Evolutionary conservation across 2,329 filamentous ascomycete genomes (phyloP).

Genomic region (Paecilomyces sp.): DNA sequence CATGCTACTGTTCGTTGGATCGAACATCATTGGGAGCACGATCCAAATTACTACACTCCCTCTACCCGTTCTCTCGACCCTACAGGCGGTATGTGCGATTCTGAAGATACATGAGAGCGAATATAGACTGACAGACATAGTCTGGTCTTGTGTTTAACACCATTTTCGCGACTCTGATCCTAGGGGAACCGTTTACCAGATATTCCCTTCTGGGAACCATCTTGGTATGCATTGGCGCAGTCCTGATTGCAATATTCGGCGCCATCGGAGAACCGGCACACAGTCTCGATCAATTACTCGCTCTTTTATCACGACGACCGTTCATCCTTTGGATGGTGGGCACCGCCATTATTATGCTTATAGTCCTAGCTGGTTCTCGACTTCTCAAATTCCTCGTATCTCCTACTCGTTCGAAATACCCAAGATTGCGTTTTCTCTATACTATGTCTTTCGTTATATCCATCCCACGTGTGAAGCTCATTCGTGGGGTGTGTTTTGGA

Average conservation of each 20-base stretch:
- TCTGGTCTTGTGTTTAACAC: constrained; percentile 98
- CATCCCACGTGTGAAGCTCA: constrained; percentile 62
- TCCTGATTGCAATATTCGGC: constrained; percentile 88
- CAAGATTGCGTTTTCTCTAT: constrained; percentile 39
- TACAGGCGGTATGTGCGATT: constrained; percentile 61
- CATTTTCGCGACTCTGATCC: constrained; percentile 86
- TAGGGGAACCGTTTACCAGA: constrained; percentile 87
- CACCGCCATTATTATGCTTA: constrained; percentile 65
- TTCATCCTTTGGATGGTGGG: constrained; percentile 87
- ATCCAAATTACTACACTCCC: constrained; percentile 97
- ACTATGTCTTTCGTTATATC: constrained; percentile 24
- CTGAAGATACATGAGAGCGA: background rate
- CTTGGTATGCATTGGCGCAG: constrained; percentile 79
- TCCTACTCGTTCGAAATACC: constrained; percentile 23
- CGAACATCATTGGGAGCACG: constrained; percentile 89
- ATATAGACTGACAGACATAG: constrained; percentile 17
- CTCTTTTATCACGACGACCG: constrained; percentile 62
- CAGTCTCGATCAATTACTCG: constrained; percentile 71
- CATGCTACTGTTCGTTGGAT: constrained; percentile 94
- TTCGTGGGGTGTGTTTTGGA: constrained; percentile 80
- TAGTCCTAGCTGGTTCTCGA: constrained; percentile 56
- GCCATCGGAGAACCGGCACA: constrained; percentile 91
- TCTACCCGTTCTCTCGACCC: constrained; percentile 84
- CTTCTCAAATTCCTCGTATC: constrained; percentile 31
- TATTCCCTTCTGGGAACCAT: constrained; percentile 89